A percentile compares a stretch with the other conserved stretches of the same genome.
These are phyloP conservation scores for Huntiella savannae DNA, from an alignment of 2,329 filamentous ascomycete genomes.

Conservation along the genomic window DNA sequence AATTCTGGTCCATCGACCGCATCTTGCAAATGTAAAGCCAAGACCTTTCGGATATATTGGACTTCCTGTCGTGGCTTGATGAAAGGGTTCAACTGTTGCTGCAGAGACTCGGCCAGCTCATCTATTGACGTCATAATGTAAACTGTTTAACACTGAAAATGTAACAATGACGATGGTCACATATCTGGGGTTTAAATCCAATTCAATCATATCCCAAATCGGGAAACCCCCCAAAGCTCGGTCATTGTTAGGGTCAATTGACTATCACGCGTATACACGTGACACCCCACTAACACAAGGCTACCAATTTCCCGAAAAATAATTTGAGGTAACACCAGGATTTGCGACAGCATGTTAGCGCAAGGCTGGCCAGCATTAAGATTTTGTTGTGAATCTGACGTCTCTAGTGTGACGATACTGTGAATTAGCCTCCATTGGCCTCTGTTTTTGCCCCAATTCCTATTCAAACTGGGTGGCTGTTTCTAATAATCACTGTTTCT, in stretches of 20 bases:
- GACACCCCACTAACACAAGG: slow-evolving; percentile 8
- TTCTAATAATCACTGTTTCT: not conserved
- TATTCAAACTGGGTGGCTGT: not conserved
- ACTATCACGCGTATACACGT: slow-evolving; percentile 7
- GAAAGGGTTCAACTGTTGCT: slow-evolving; percentile 26
- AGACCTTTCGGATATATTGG: slow-evolving; percentile 33
- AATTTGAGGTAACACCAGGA: slow-evolving; percentile 8
- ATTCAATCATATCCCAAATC: not conserved
- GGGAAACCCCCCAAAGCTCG: not conserved
- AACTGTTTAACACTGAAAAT: not conserved
- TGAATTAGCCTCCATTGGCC: slow-evolving; percentile 7
- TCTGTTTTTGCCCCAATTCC: not conserved
- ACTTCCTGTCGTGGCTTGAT: slow-evolving; percentile 39
- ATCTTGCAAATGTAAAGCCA: slow-evolving; percentile 30
- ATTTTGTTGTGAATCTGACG: not conserved
- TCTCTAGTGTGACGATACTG: not conserved
- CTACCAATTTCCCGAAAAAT: slow-evolving; percentile 10
- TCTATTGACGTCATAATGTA: slow-evolving; percentile 4
- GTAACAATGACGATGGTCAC: not conserved
- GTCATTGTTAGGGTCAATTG: not conserved
- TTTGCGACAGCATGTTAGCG: slow-evolving; percentile 8
- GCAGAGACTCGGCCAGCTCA: not conserved
- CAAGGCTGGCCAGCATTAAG: slow-evolving; percentile 9
- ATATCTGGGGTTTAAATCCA: too few relatives aligned
- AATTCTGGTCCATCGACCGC: slow-evolving; percentile 8